phyloP scores from a whole-genome alignment of 345 rosid genomes.

The Arabis alpina region DNA sequence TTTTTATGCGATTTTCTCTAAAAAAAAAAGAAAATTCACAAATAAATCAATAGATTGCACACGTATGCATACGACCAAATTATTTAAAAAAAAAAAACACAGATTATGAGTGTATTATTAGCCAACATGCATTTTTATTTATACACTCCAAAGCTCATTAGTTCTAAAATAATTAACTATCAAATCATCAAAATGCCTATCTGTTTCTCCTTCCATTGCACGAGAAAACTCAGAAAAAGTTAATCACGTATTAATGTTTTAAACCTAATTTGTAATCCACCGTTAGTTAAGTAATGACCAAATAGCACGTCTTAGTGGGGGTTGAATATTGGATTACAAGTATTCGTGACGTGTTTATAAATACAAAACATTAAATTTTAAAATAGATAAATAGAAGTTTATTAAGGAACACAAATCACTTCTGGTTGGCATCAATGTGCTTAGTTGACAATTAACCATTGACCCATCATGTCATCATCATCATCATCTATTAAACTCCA shows the following conservation, averaged over 20 bases:
- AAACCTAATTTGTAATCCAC: slow-evolving; percentile 1
- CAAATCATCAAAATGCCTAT: slow-evolving; percentile 15
- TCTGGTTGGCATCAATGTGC: slow-evolving; percentile 41
- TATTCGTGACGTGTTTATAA: background rate
- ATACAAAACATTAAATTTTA: background rate
- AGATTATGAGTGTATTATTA: slow-evolving; percentile 5
- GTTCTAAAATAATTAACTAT: background rate
- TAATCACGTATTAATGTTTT: slow-evolving; percentile 10
- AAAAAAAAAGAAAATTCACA: background rate
- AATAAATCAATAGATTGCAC: slow-evolving; percentile 5
- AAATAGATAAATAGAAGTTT: slow-evolving; percentile 9
- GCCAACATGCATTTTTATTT: slow-evolving; percentile 12
- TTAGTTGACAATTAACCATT: slow-evolving; percentile 38
- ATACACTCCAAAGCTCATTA: background rate
- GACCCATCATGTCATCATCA: slow-evolving; percentile 23
- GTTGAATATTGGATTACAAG: slow-evolving; percentile 9
- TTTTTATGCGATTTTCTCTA: too few species aligned
- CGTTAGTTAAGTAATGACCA: background rate
- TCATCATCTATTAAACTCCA: slow-evolving; percentile 18
- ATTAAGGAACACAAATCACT: slow-evolving; percentile 32
- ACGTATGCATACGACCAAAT: slow-evolving; percentile 21
- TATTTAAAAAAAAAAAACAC: slow-evolving; percentile 16
- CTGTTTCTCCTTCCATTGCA: slow-evolving; percentile 27
- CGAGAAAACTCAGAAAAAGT: slow-evolving; percentile 8
- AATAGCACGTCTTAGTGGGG: background rate